A percentile compares a stretch with the other conserved stretches of the same genome.
These are phyloP conservation scores for Ustilago bromivora DNA, from an alignment of 1,284 basidiomycete species.

Conservation along the genomic window DNA sequence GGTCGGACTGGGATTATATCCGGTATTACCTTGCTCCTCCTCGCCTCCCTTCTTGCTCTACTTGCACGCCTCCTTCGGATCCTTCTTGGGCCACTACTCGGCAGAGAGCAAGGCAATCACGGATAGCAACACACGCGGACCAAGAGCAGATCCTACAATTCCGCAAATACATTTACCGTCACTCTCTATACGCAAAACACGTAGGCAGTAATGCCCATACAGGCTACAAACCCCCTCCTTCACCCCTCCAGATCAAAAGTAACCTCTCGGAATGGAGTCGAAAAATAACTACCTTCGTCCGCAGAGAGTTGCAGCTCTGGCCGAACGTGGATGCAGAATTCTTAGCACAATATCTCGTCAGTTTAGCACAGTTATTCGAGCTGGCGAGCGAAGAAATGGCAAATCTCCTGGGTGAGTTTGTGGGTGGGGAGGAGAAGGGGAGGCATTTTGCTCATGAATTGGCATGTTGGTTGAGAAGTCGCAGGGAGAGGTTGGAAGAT, in stretches of 20 bases:
- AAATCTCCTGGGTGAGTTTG: conserved; percentile 62
- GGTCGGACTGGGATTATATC: conserved; percentile 62
- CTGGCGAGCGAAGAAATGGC: conserved; percentile 58
- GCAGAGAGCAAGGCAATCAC: conserved; percentile 4
- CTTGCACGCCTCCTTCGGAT: background rate
- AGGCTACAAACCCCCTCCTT: conserved; percentile 52
- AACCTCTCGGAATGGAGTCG: background rate
- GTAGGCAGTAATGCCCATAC: conserved; percentile 66
- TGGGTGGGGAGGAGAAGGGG: conserved; percentile 46
- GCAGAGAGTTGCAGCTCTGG: conserved; percentile 66
- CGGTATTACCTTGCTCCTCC: conserved; percentile 53
- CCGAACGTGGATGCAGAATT: conserved; percentile 66
- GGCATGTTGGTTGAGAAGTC: conserved; percentile 54
- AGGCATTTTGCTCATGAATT: conserved; percentile 65
- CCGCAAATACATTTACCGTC: conserved; percentile 60
- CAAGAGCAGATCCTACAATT: conserved; percentile 37
- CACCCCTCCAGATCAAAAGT: conserved; percentile 39
- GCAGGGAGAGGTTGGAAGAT: conserved; percentile 38
- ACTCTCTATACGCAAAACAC: conserved; percentile 61
- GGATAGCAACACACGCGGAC: background rate
- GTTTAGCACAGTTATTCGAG: conserved; percentile 61
- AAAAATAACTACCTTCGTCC: conserved; percentile 53
- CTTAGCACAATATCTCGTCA: conserved; percentile 61
- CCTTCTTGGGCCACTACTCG: background rate
- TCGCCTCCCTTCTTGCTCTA: background rate